phyloP scores from a whole-genome alignment of 2,329 filamentous ascomycete species.

The Helicocarpus griseus region DNA sequence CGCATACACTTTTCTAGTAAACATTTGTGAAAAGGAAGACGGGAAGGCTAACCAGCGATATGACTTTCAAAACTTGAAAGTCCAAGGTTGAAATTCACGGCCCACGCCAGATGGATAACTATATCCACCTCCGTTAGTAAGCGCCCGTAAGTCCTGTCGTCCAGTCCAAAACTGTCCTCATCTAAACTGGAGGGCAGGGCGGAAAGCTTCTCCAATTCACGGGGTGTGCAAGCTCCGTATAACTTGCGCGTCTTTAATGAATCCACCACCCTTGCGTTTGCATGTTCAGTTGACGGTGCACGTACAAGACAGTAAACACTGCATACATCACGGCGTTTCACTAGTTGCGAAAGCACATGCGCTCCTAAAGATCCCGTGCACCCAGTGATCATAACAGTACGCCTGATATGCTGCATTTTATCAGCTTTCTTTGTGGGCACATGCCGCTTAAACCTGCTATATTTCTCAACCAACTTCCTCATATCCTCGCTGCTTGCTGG shows the following conservation, averaged over 20 bases:
- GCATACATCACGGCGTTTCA: conserved; percentile 24
- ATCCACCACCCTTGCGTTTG: conserved; percentile 35
- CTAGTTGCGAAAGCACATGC: conserved; percentile 44
- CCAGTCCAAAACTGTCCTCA: conserved; percentile 40
- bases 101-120: conserved; percentile 56
- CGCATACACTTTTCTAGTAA: too few species aligned
- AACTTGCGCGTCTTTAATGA: conserved; percentile 26
- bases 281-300: conserved; percentile 33
- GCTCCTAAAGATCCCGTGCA: conserved; percentile 57
- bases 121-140: conserved; percentile 37
- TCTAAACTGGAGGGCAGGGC: conserved; percentile 43
- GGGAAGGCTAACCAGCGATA: conserved; percentile 29
- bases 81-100: conserved; percentile 53
- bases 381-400: conserved; percentile 46
- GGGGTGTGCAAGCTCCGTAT: conserved; percentile 4
- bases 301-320: conserved; percentile 51
- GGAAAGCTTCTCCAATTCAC: conserved; percentile 29
- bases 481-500: conserved; percentile 20
- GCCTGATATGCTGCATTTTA: conserved; percentile 8
- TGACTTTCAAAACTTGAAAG: conserved; percentile 47
- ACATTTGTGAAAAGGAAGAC: not conserved
- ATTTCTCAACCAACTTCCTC: conserved; percentile 43
- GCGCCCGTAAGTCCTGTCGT: conserved; percentile 28
- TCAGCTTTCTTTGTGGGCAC: conserved; percentile 7
- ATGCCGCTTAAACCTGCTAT: conserved; percentile 25